Percentiles rank a stretch among this genome's conserved stretches.
Conservation (phyloP, 164 flowering plant genomes). For the Stephania japonica region DNA sequence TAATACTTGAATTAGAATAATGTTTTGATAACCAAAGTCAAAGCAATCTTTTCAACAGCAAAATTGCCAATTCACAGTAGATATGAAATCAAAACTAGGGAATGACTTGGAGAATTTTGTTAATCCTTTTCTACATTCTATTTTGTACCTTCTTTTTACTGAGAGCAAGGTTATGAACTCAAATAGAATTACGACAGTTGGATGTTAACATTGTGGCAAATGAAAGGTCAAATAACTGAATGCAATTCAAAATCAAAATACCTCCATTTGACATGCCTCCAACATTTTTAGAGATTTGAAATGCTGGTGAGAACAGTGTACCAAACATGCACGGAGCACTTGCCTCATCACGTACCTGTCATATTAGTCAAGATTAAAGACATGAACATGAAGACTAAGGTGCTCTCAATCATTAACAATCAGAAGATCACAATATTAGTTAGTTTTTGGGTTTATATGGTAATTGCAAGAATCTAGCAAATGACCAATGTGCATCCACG, state of each 20-base stretch:
- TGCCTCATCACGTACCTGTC: conserved; percentile 40
- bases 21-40: no score
- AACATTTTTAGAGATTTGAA: conserved; percentile 45
- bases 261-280: conserved; percentile 42
- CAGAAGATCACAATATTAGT: background rate
- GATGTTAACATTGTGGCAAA: background rate
- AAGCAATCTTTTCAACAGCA: no score
- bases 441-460: no score
- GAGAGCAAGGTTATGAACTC: no score
- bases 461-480: background rate
- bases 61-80: no score
- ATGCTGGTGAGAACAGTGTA: conserved; percentile 84
- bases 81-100: no score
- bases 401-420: background rate
- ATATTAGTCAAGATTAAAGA: conserved; percentile 2
- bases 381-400: background rate
- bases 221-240: background rate
- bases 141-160: no score
- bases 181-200: no score
- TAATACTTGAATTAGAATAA: background rate
- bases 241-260: conserved; percentile 12
- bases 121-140: no score
- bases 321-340: conserved; percentile 22
- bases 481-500: background rate
- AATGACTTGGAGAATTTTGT: no score